These are phyloP conservation scores for Porcisia deanei DNA, from an alignment of 208 protist species.

Conservation along the genomic window DNA sequence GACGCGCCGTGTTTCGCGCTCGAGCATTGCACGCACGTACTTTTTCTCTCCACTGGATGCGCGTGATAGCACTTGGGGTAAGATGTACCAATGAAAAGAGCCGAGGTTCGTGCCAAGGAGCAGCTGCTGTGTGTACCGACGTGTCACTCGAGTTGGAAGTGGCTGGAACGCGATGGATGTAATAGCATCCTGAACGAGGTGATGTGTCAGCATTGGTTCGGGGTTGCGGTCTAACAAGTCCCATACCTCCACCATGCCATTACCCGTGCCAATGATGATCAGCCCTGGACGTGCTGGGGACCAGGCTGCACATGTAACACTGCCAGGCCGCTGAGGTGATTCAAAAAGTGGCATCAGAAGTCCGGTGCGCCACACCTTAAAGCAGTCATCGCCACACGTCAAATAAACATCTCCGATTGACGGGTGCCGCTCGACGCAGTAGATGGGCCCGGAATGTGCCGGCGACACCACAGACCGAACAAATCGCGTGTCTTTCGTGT, in stretches of 20 bases:
- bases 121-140: conserved; percentile 78
- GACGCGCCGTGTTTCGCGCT: conserved; percentile 87
- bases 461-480: conserved; percentile 46
- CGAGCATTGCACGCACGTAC: conserved; percentile 83
- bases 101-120: conserved; percentile 85
- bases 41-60: conserved; percentile 75
- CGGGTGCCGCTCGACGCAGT: conserved; percentile 83
- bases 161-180: conserved; percentile 89
- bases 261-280: conserved; percentile 73
- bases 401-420: conserved; percentile 87
- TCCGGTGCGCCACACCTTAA: conserved; percentile 90
- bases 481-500: conserved; percentile 66
- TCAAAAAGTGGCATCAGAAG: conserved; percentile 73
- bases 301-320: conserved; percentile 85
- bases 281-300: conserved; percentile 79
- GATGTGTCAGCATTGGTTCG: conserved; percentile 83
- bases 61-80: conserved; percentile 81
- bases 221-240: conserved; percentile 92
- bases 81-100: conserved; percentile 87
- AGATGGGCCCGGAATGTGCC: conserved; percentile 79
- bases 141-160: conserved; percentile 39
- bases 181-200: conserved; percentile 91
- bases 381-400: conserved; percentile 83
- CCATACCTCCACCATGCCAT: conserved; percentile 90
- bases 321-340: conserved; percentile 45